Conservation (phyloP, 2,329 filamentous ascomycete species). For the Penicillium paneum region DNA sequence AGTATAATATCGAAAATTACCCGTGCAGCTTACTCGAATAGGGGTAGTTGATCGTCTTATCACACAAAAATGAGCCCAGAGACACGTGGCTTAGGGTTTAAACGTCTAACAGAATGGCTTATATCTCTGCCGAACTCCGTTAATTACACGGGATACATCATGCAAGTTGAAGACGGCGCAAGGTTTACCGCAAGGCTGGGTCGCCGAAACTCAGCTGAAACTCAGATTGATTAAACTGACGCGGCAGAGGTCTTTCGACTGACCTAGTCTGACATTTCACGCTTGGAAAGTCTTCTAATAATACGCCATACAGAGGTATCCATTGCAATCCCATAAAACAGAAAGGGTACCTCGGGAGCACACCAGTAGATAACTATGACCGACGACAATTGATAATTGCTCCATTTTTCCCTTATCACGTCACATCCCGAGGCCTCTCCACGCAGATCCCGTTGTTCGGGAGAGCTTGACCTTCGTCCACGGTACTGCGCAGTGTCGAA, state of each 20-base stretch:
- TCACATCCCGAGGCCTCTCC: background rate
- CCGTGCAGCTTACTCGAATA: background rate
- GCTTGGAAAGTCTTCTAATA: background rate
- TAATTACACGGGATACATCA: no score
- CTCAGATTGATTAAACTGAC: background rate
- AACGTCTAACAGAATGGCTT: background rate
- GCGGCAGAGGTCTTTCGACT: background rate
- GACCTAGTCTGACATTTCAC: background rate
- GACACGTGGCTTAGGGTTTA: background rate
- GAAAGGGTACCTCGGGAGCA: no score
- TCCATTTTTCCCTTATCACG: conserved; percentile 8
- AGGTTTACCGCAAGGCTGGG: background rate
- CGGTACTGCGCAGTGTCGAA: no score
- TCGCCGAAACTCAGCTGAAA: conserved; percentile 1
- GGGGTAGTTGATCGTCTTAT: background rate
- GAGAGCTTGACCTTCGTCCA: no score
- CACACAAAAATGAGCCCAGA: background rate
- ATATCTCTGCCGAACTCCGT: no score
- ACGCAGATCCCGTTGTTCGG: background rate
- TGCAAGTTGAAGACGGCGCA: background rate
- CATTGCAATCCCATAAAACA: background rate
- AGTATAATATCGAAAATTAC: background rate
- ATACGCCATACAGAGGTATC: background rate
- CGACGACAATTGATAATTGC: conserved; percentile 5
- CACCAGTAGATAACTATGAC: conserved; percentile 1